Base-by-base conservation (phyloP, 2,329 filamentous ascomycete species). In the Paecilomyces formosus region DNA sequence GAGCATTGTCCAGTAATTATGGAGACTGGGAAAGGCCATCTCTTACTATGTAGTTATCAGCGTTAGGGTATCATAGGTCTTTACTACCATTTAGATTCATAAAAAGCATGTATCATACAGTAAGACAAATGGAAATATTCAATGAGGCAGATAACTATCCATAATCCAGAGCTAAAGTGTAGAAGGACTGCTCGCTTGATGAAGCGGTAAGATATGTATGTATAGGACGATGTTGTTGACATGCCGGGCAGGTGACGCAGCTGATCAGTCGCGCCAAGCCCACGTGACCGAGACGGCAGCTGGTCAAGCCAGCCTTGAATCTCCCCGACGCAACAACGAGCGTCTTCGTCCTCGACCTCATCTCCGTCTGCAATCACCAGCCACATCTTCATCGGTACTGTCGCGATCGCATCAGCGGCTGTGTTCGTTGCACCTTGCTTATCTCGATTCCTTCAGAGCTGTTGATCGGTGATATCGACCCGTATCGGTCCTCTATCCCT, bases 321-420 rank as follows among this genome's bases (percentile, higher is more conserved):
- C 57, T 62, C 64, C 15, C 39, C 39, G 39, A 45, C 39, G 63
- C 66, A 68, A 64, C 66, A 64, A 69, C 70, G 66, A 70, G 68
- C 70, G 66, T 72, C 68, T 68, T 70, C 66, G 68, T 65, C 68
- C 69, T 61, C 66, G 64, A 69, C 65, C 68, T 65, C 68, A 65
- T 59, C 61, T 64, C 65, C 66, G 64, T 66, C 62, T 62, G 57
- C 60, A 54, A 61, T 63, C 66, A 62, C 65, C 63, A 65, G 33
- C 55, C 65, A 67, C 68, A 61, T 67, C 62, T 59, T 60, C 64
- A 66, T 65, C 66, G 68, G 64, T 66, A 62, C 65, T 66, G 15
- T 52, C 50, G 66, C 65, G 56, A 57, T 62, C 61, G 61, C 62
- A 60, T 61, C 62, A 59, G 63, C 65, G 60, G 65, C 62, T 58